Evolutionary conservation across 306 rosid genomes (phyloP).

Genomic region (Cucurbita ficifolia): DNA sequence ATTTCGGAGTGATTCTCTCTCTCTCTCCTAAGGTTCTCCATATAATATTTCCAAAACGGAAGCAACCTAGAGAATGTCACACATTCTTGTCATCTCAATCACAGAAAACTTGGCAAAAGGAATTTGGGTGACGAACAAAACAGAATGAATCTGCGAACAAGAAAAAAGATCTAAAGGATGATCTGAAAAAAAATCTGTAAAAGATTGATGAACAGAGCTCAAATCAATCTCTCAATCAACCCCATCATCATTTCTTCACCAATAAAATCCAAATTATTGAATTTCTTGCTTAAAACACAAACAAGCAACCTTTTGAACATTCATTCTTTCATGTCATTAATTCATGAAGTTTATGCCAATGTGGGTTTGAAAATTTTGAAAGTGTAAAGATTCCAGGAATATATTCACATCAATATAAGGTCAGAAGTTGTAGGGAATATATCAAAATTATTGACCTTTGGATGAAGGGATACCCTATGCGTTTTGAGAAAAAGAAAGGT

Average conservation of each 20-base stretch:
- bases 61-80: neutral
- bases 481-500: neutral
- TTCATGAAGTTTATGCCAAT: neutral
- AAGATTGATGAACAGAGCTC: neutral
- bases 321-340: neutral
- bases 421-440: constrained; percentile 6
- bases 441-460: constrained; percentile 1
- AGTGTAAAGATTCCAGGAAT: constrained; percentile 32
- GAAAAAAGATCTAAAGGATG: neutral
- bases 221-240: neutral
- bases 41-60: neutral
- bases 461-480: neutral
- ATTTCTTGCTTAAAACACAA: neutral
- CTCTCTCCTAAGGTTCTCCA: neutral
- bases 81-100: constrained; percentile 2
- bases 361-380: neutral
- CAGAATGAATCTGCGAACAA: neutral
- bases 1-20: neutral
- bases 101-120: neutral
- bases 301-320: neutral
- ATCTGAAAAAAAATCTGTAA: neutral
- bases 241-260: neutral
- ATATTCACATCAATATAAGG: constrained; percentile 13
- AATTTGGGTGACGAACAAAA: neutral
- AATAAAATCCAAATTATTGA: neutral